Conservation (phyloP, 164 flowering plant genomes). For the Saururus chinensis region DNA sequence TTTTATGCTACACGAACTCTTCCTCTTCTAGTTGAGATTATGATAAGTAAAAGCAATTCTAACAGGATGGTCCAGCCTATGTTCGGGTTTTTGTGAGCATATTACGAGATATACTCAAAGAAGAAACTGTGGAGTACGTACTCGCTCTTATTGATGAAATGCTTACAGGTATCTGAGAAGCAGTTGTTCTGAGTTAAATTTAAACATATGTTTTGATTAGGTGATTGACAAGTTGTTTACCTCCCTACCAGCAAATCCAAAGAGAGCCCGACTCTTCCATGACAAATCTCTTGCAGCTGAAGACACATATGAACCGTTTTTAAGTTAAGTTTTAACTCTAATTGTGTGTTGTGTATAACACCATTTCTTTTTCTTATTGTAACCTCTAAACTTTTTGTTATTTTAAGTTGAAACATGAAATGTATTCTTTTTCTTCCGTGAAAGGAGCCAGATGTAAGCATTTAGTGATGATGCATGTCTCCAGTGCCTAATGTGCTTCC, state of each 20-base stretch:
- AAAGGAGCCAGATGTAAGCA: too few relatives aligned
- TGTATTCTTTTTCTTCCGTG: too few relatives aligned
- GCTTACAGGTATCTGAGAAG: conserved; percentile 61
- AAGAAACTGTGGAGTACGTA: conserved; percentile 93
- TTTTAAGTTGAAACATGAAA: background rate
- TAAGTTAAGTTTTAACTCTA: conserved; percentile 41
- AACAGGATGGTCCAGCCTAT: conserved; percentile 95
- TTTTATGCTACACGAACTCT: background rate
- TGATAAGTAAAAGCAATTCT: conserved; percentile 6
- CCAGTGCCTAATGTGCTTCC: too few relatives aligned
- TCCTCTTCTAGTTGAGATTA: background rate
- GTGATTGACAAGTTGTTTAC: conserved; percentile 7
- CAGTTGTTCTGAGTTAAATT: background rate
- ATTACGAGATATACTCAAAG: conserved; percentile 73
- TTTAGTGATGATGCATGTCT: too few relatives aligned
- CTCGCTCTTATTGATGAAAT: conserved; percentile 90
- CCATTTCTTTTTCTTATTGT: background rate
- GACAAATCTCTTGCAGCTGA: conserved; percentile 70
- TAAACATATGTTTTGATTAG: background rate
- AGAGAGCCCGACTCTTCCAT: conserved; percentile 82
- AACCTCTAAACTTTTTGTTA: background rate
- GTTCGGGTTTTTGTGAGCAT: conserved; percentile 76
- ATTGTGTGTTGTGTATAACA: background rate
- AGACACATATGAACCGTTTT: conserved; percentile 86
- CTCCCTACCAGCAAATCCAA: conserved; percentile 69